Conservation (phyloP, 1,284 basidiomycete species). For the Tremellales sp. region DNA sequence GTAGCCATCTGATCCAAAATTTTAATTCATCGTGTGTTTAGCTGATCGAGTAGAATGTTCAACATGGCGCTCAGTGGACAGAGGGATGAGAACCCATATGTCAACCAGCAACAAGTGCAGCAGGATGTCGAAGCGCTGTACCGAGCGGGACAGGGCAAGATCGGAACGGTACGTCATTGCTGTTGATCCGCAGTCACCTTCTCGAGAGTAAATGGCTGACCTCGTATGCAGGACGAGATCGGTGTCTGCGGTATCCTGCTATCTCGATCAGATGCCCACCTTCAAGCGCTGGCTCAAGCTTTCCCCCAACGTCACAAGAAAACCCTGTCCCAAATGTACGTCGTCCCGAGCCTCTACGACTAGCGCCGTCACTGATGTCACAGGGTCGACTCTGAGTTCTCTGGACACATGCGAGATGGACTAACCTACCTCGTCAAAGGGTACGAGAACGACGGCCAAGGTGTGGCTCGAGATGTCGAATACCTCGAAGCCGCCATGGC, state of each 20-base stretch:
- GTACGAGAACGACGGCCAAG: constrained; percentile 43
- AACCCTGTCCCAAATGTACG: constrained; percentile 37
- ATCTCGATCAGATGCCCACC: constrained; percentile 43
- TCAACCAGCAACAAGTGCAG: constrained; percentile 45
- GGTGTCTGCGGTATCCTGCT: constrained; percentile 47
- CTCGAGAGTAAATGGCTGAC: too few relatives aligned
- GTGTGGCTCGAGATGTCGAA: constrained; percentile 42
- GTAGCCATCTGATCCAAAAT: constrained; percentile 2
- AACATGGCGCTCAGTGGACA: constrained; percentile 46
- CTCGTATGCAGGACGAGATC: constrained; percentile 44
- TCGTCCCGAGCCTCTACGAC: not conserved
- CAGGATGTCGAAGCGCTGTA: constrained; percentile 46
- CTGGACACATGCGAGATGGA: constrained; percentile 47
- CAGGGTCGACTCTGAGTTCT: constrained; percentile 47
- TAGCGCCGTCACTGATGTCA: constrained; percentile 3
- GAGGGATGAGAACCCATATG: constrained; percentile 43
- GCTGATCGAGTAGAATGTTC: constrained; percentile 33
- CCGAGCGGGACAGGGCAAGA: constrained; percentile 43
- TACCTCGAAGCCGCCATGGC: constrained; percentile 43
- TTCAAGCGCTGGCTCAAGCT: constrained; percentile 41
- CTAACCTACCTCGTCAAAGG: constrained; percentile 41
- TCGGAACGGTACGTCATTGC: constrained; percentile 42
- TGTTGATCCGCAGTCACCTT: not conserved
- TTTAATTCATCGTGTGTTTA: not conserved
- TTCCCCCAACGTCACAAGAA: constrained; percentile 39